Conservation (phyloP, 148 eudicot genomes). For the Simmondsia chinensis region DNA sequence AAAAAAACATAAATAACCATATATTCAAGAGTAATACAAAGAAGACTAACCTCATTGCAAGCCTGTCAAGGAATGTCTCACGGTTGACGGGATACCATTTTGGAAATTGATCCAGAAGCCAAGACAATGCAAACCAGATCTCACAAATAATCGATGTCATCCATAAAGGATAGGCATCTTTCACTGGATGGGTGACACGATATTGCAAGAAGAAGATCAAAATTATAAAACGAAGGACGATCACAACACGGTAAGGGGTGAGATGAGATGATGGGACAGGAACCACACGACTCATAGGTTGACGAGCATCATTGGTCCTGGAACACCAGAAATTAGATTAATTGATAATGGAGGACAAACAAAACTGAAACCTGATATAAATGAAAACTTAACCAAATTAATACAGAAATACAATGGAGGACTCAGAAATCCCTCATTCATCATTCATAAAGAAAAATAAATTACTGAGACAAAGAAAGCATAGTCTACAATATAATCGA, state of each 20-base stretch:
- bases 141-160: slow-evolving; percentile 89
- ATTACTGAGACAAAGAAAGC: too few species aligned
- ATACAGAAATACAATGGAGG: too few species aligned
- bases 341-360: not conserved
- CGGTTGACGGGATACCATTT: slow-evolving; percentile 95
- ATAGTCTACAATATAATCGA: too few species aligned
- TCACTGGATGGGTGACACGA: slow-evolving; percentile 87
- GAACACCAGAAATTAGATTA: slow-evolving; percentile 7
- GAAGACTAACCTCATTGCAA: slow-evolving; percentile 69
- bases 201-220: slow-evolving; percentile 89
- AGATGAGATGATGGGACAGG: slow-evolving; percentile 75
- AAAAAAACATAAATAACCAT: too few species aligned
- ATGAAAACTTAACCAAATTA: too few species aligned
- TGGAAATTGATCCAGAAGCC: slow-evolving; percentile 99
- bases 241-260: slow-evolving; percentile 85
- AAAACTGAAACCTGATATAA: not conserved
- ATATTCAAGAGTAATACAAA: slow-evolving; percentile 1
- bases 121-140: slow-evolving; percentile 95
- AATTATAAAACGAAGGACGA: slow-evolving; percentile 81
- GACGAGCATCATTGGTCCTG: slow-evolving; percentile 97
- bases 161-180: slow-evolving; percentile 95
- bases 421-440: too few species aligned
- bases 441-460: too few species aligned
- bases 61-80: slow-evolving; percentile 94
- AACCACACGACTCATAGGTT: slow-evolving; percentile 86